Evolutionary conservation across 352 stramenopile genomes (phyloP), one percentile per base, ranked within the genome.

Genomic region (Globisporangium echinulatum): DNA sequence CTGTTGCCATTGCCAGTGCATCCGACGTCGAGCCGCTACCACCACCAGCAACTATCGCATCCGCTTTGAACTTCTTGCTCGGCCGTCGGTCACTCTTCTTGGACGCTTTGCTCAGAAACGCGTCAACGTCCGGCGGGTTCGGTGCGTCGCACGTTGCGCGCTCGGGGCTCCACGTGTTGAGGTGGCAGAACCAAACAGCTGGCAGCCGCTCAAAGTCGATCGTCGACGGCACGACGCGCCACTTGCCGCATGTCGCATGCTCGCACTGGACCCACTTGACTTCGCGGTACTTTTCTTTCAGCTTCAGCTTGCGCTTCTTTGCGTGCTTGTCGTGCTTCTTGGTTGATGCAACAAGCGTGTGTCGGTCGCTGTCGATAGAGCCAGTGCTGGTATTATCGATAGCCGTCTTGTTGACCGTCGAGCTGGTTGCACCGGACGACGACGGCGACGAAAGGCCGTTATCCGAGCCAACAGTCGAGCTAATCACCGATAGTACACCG

Each of bases 251-350:
- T 25, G 87, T 69, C 59, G 92, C 94, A 49, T 68, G 85, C 52
- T 98, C 96, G 64, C 96, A 98, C 72, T 98, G 94, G 3, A 98
- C 96, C 96, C 96, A 99, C 60, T 90, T 88, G 43, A 92, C 71
- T 52, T 96, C 82, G 36, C 75, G 74, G 43, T 93, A 88, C 55
- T 93, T 92, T 44, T 93, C 82, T 67, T 88, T 89, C 25, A 89
- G 62, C 54, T 77, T 77, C 13, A 85, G 64, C 52, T 94, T 90
- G 46, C 84, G 82, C 42, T 88, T 87, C 63, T 93, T 93, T 44
- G 83, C 68, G 17, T 85, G 70, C 25, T 87, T 88, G 37, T 88
- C 81, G 63, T 78, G 69, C 37, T 77, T 77, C 75, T 91, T 64
- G 44, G 59, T 57, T 7, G 40, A 7, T 15, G 37, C 5, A 13